Conservation (phyloP, 1,139 yeast species). For the Nakaseomyces sp. region DNA sequence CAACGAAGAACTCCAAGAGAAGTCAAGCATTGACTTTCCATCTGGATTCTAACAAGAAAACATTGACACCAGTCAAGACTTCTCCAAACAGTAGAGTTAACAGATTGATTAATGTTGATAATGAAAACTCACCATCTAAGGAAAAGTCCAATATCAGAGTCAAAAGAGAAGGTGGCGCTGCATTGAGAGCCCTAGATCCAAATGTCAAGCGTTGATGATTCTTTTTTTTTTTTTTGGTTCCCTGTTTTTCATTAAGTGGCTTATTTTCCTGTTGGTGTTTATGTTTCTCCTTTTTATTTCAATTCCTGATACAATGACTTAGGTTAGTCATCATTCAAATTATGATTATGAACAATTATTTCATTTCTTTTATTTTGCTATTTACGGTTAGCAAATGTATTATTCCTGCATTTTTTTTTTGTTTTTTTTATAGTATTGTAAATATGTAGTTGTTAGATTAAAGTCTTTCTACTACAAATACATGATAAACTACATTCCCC, state of each 20-base stretch:
- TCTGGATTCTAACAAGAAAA: conserved; percentile 25
- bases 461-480: not conserved
- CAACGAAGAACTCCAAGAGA: conserved; percentile 12
- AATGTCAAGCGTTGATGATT: not conserved
- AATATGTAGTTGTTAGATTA: not conserved
- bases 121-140: conserved; percentile 1
- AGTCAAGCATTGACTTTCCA: conserved; percentile 31
- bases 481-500: not conserved
- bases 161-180: not conserved
- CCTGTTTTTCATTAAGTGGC: not conserved
- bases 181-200: conserved; percentile 1
- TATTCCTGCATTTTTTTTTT: not conserved
- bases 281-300: not conserved
- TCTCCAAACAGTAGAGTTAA: conserved; percentile 30
- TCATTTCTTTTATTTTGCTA: not conserved
- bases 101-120: conserved; percentile 24
- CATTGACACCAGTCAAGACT: conserved; percentile 26
- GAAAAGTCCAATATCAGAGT: not conserved
- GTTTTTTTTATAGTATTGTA: not conserved
- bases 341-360: not conserved
- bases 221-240: not conserved
- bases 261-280: not conserved
- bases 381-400: conserved; percentile 3
- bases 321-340: not conserved
- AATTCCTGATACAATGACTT: no score